Conservation (phyloP, 495 filamentous ascomycete species). For the Tuber aestivum region DNA sequence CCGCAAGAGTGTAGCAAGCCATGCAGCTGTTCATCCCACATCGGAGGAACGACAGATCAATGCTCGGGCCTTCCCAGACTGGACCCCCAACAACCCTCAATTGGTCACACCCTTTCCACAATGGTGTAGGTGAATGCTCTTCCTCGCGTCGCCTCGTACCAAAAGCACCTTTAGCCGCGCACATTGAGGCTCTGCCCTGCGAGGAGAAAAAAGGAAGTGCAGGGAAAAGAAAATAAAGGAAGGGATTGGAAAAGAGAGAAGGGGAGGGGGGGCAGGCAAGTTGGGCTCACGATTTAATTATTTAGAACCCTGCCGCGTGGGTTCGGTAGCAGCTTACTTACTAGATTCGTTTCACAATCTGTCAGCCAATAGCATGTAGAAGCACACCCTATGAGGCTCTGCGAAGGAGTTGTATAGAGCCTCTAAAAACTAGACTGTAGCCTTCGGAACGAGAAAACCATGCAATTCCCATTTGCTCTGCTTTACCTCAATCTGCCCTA, state of each 20-base stretch:
- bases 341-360: constrained; percentile 26
- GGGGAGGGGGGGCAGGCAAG: neutral
- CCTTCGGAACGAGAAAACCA: neutral
- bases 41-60: neutral
- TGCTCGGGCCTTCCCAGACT: neutral
- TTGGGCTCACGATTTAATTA: constrained; percentile 22
- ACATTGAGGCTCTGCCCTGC: constrained; percentile 28
- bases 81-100: neutral
- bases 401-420: constrained; percentile 13
- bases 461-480: neutral
- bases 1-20: neutral
- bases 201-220: neutral
- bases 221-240: constrained; percentile 14
- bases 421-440: no score
- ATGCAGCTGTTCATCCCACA: neutral
- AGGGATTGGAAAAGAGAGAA: constrained; percentile 20
- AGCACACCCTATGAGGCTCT: constrained; percentile 38
- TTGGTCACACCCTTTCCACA: neutral
- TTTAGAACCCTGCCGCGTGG: constrained; percentile 24
- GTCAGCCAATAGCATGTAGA: constrained; percentile 29
- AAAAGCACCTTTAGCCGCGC: constrained; percentile 31
- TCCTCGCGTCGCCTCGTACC: constrained; percentile 5
- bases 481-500: neutral
- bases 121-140: neutral
- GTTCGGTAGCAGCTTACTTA: constrained; percentile 21